phyloP scores from a whole-genome alignment of 2,329 filamentous ascomycete species.

The Alternaria ventricosa region DNA sequence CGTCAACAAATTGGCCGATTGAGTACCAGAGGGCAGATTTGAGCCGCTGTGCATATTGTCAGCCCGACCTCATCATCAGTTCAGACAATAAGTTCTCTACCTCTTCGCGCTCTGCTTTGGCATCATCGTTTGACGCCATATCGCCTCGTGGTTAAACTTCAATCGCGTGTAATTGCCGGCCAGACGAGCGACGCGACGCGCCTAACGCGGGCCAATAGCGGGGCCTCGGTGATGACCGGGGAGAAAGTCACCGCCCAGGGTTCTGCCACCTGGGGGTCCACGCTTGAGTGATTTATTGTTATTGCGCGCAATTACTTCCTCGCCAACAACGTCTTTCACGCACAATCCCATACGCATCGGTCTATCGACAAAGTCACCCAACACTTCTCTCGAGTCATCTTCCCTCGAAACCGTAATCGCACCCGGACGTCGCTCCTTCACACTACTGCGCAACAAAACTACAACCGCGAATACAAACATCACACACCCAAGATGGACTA shows the following conservation, averaged over 20 bases:
- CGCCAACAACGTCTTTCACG: background rate
- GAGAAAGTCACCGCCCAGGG: slow-evolving; percentile 14
- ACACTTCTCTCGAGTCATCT: background rate
- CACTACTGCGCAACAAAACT: background rate
- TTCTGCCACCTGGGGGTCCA: slow-evolving; percentile 14
- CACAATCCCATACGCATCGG: background rate
- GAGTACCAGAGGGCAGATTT: slow-evolving; percentile 53
- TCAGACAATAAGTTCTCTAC: slow-evolving; percentile 9
- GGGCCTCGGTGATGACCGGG: slow-evolving; percentile 19
- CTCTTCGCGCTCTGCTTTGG: slow-evolving; percentile 41
- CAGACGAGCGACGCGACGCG: slow-evolving; percentile 26
- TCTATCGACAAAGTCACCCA: background rate
- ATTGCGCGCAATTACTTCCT: slow-evolving; percentile 3
- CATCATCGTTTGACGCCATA: slow-evolving; percentile 37
- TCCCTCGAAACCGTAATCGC: background rate
- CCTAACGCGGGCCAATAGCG: slow-evolving; percentile 19
- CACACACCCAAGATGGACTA: slow-evolving; percentile 21
- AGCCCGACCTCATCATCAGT: background rate
- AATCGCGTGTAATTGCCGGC: background rate
- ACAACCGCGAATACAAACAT: background rate
- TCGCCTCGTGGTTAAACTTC: background rate
- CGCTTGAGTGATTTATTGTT: slow-evolving; percentile 16
- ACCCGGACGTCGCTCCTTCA: background rate
- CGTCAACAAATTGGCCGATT: slow-evolving; percentile 73
- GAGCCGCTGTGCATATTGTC: slow-evolving; percentile 51